A percentile compares a stretch with the other conserved stretches of the same genome.
Conservation (phyloP, 768 basidiomycete species). For the Tubosaeta sp. region DNA sequence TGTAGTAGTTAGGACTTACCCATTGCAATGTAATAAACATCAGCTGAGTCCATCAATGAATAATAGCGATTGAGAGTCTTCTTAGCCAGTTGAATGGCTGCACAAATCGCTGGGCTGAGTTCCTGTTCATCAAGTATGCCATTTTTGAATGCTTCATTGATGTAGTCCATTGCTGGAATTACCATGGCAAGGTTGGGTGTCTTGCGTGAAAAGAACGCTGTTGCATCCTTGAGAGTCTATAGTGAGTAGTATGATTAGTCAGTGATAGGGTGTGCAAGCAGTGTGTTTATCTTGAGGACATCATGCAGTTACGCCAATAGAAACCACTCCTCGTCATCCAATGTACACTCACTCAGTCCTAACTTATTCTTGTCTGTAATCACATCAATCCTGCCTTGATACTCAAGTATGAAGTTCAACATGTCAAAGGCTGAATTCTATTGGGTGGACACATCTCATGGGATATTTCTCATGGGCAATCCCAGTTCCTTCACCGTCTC, state of each 20-base stretch:
- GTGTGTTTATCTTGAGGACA: background rate
- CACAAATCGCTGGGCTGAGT: background rate
- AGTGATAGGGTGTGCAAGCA: background rate
- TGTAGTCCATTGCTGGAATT: background rate
- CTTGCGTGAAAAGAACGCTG: background rate
- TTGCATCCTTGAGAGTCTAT: background rate
- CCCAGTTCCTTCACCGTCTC: background rate
- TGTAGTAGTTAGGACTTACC: background rate
- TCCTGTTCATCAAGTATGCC: background rate
- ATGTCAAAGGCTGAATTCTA: constrained; percentile 7
- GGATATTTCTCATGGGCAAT: background rate
- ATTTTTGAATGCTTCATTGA: background rate
- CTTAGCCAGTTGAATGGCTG: background rate
- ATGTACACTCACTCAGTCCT: constrained; percentile 22
- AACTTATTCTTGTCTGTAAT: constrained; percentile 13
- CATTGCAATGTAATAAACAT: background rate
- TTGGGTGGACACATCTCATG: constrained; percentile 10
- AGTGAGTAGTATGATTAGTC: background rate
- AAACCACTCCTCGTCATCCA: constrained; percentile 31
- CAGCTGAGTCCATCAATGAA: background rate
- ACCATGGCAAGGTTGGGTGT: background rate
- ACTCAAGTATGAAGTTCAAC: constrained; percentile 15
- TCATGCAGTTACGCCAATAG: constrained; percentile 30
- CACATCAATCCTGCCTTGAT: constrained; percentile 18
- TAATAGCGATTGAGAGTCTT: background rate